Conservation (phyloP, 169 alveolate genomes). For the Eimeria acervulina region DNA sequence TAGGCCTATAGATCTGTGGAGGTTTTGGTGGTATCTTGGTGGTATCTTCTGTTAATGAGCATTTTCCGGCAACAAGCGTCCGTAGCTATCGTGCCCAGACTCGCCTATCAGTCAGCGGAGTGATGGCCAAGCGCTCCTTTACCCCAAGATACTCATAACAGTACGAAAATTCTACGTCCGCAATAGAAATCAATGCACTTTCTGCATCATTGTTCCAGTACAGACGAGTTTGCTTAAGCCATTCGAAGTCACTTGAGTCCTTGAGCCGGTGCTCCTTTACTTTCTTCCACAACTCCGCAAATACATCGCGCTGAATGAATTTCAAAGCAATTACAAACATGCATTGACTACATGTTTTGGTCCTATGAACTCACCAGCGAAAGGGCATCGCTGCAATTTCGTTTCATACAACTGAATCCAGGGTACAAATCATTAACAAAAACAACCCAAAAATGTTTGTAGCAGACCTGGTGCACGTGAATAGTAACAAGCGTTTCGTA, state of each 20-base stretch:
- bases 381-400: not conserved
- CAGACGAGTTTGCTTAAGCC: conserved; percentile 97
- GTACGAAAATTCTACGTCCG: conserved; percentile 97
- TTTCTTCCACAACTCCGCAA: conserved; percentile 95
- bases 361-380: not conserved
- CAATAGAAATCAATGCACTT: conserved; percentile 93
- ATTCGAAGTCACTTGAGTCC: conserved; percentile 96
- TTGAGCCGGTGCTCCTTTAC: conserved; percentile 93
- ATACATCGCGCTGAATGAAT: conserved; percentile 94
- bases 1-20: too few relatives aligned
- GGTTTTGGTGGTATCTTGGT: not conserved
- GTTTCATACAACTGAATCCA: not conserved
- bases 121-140: conserved; percentile 96
- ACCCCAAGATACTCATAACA: conserved; percentile 97
- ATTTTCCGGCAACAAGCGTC: too few relatives aligned
- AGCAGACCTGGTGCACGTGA: conserved; percentile 94
- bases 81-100: not conserved
- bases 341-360: not conserved
- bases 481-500: conserved; percentile 97
- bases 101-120: conserved; percentile 97
- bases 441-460: not conserved
- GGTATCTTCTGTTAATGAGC: not conserved
- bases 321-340: too few relatives aligned
- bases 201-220: conserved; percentile 95
- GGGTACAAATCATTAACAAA: not conserved